Base-by-base conservation (phyloP, 2,329 filamentous ascomycete genomes). In the Hymenoscyphus albidus region DNA sequence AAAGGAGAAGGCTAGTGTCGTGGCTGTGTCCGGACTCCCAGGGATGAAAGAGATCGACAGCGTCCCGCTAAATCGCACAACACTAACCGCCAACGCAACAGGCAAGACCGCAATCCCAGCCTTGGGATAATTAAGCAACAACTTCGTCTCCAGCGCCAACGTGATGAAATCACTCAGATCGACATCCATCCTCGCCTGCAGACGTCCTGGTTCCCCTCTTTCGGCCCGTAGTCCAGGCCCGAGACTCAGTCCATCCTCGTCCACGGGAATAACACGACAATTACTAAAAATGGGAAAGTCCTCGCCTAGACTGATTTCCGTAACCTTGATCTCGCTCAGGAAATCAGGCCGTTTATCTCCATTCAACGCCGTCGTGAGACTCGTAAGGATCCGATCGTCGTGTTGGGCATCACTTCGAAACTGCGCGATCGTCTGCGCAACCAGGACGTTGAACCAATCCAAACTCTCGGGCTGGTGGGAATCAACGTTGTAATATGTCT, bases 201-300 rank as follows among this genome's bases (percentile, higher is more conserved):
- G 81, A 48, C 93, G 84, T 0, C 89, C 89, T 27, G 92, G 92
- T 62, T 86, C 85, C 40, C 81, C 80, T 51, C 64, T 66, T 9
- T 58, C 68, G 35, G 62, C 67, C 51, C 65, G 65, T 3, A 54
- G n/a, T 13, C 67, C 71, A n/a, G 62, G 65, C 18, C 80, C 82
- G 42, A 88, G 79, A 56, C 79, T 82, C 42, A 88, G 77, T 0
- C 89, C 90, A 76, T 93, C 89, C 70, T 94, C 91, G 72, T 92
- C 89, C 0, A 97, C 91, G 1, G 93, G 92, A 66, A 97, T 97
- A 63, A 99, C 90, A 65, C 95, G 88, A 74, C 95, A 98, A 77
- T 99, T 99, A 80, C 93, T 97, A 77, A 99, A 96, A 62, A 99
- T 99, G 35, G 95, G 95, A 69, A 98, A 99, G 73, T 99, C 95